Evolutionary conservation across 345 rosid species (phyloP).

Genomic region (Arabidopsis arenosa): DNA sequence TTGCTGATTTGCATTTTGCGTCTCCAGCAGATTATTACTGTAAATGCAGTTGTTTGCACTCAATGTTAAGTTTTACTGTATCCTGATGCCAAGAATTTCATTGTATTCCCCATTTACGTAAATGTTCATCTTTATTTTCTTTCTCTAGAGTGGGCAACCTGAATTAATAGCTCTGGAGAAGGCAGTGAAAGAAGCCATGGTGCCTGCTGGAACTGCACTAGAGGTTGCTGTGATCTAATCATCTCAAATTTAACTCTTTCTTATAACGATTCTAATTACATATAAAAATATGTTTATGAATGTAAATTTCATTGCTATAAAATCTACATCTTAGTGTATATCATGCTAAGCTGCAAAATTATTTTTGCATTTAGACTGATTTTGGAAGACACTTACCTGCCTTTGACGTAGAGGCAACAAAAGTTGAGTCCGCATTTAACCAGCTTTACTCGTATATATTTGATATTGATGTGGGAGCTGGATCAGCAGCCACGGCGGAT

Average conservation of each 20-base stretch:
- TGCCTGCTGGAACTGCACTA: conserved; percentile 84
- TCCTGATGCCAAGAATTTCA: conserved; percentile 6
- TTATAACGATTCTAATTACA: neutral
- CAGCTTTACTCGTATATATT: conserved; percentile 80
- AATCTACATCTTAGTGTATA: conserved; percentile 18
- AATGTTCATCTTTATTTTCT: conserved; percentile 6
- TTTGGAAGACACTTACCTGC: conserved; percentile 93
- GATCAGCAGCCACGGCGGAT: conserved; percentile 60
- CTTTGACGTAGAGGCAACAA: conserved; percentile 90
- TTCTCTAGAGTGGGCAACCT: conserved; percentile 75
- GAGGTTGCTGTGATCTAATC: conserved; percentile 60
- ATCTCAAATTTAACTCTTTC: conserved; percentile 9
- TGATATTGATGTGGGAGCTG: conserved; percentile 61
- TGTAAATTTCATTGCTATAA: neutral
- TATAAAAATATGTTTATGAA: conserved; percentile 18
- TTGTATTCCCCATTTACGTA: conserved; percentile 9
- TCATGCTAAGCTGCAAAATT: neutral
- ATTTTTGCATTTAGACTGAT: conserved; percentile 56
- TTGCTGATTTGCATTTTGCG: conserved; percentile 11
- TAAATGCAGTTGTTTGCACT: conserved; percentile 13
- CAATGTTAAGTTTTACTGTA: neutral
- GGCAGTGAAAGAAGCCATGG: conserved; percentile 80
- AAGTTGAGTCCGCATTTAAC: conserved; percentile 79
- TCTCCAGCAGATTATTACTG: conserved; percentile 12
- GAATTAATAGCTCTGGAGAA: conserved; percentile 92